A percentile compares a stretch with the other conserved stretches of the same genome.
These are phyloP conservation scores for Actinomortierella wolfii DNA, from an alignment of 371 early-diverging fungal species.

Conservation along the genomic window DNA sequence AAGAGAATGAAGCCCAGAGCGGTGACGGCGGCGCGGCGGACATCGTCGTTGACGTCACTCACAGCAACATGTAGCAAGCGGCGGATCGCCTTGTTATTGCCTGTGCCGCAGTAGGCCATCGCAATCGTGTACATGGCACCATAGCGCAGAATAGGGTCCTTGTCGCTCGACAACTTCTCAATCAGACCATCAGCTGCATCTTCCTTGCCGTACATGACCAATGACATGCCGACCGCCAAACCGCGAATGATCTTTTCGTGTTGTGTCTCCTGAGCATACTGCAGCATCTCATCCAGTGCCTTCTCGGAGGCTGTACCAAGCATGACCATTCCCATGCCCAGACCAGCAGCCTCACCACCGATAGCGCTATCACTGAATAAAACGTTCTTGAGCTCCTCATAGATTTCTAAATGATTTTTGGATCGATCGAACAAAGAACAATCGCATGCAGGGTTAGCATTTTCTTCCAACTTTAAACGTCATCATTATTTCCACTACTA, in stretches of 20 bases:
- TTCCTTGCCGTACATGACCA: conserved; percentile 96
- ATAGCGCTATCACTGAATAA: conserved; percentile 95
- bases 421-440: not conserved
- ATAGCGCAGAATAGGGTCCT: conserved; percentile 95
- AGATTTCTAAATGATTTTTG: conserved; percentile 62
- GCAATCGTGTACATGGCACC: conserved; percentile 97
- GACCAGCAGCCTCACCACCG: conserved; percentile 97
- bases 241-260: conserved; percentile 99
- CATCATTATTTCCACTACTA: not conserved
- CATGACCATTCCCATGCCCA: conserved; percentile 98
- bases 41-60: conserved; percentile 98
- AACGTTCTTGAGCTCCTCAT: conserved; percentile 85
- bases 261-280: conserved; percentile 95
- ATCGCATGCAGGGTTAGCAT: not conserved
- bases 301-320: conserved; percentile 87
- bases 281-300: conserved; percentile 92
- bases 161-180: conserved; percentile 82
- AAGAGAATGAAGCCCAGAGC: conserved; percentile 96
- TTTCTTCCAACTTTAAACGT: not conserved
- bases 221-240: conserved; percentile 89
- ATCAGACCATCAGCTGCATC: conserved; percentile 91
- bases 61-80: conserved; percentile 96
- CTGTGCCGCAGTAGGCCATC: conserved; percentile 97
- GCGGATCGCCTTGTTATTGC: conserved; percentile 94
- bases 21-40: conserved; percentile 97